These are phyloP conservation scores for Metschnikowia dekortorum DNA, from an alignment of 805 yeast species.

Conservation along the genomic window DNA sequence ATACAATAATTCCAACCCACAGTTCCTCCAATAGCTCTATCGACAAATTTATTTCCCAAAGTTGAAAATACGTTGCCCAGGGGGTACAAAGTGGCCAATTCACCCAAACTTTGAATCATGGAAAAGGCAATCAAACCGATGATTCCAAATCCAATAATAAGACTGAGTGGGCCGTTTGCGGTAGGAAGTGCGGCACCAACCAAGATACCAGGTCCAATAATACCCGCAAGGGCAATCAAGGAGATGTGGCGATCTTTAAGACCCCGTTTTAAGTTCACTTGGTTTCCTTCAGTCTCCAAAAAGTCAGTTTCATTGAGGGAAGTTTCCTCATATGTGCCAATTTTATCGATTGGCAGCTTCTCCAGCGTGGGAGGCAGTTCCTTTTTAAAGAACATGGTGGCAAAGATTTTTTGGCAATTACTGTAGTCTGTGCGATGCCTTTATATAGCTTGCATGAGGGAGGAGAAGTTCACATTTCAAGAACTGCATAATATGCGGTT, in stretches of 20 bases:
- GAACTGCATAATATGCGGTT: background rate
- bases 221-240: slow-evolving; percentile 51
- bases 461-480: too few relatives aligned
- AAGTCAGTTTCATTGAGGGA: slow-evolving; percentile 6
- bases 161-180: slow-evolving; percentile 47
- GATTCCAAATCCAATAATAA: slow-evolving; percentile 48
- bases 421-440: background rate
- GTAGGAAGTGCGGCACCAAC: slow-evolving; percentile 53
- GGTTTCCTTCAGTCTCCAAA: slow-evolving; percentile 9
- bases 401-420: background rate
- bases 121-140: slow-evolving; percentile 50
- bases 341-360: slow-evolving; percentile 1
- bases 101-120: slow-evolving; percentile 56
- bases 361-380: background rate
- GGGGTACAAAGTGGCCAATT: slow-evolving; percentile 50
- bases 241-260: slow-evolving; percentile 49
- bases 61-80: slow-evolving; percentile 50
- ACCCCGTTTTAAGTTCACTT: slow-evolving; percentile 37
- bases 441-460: background rate
- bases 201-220: slow-evolving; percentile 57
- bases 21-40: slow-evolving; percentile 55
- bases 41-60: slow-evolving; percentile 47
- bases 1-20: slow-evolving; percentile 51
- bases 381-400: slow-evolving; percentile 4
- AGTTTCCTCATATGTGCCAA: slow-evolving; percentile 4